Evolutionary conservation across 306 rosid genomes (phyloP).

Genomic region (Mimosa bimucronata): DNA sequence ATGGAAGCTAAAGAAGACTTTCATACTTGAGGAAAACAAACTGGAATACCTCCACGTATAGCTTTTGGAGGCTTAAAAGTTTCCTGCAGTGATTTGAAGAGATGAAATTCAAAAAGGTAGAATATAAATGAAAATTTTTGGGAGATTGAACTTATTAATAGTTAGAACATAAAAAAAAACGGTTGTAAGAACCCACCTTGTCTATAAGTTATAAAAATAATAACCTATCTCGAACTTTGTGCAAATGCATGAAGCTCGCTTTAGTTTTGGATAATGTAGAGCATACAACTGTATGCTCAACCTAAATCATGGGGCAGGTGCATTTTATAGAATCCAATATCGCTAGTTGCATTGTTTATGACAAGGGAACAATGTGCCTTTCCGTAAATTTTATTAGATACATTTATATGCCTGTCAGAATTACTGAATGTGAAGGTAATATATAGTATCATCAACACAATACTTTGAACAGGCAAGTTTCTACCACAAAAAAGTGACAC

Average conservation of each 20-base stretch:
- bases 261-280: background rate
- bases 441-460: background rate
- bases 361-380: background rate
- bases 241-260: background rate
- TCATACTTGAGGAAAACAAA: slow-evolving; percentile 84
- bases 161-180: background rate
- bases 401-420: background rate
- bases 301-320: background rate
- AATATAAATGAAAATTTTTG: background rate
- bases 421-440: background rate
- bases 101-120: slow-evolving; percentile 5
- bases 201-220: background rate
- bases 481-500: background rate
- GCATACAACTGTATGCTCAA: background rate
- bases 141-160: background rate
- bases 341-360: background rate
- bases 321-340: background rate
- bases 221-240: background rate
- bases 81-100: slow-evolving; percentile 51
- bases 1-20: slow-evolving; percentile 28
- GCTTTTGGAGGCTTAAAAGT: slow-evolving; percentile 71
- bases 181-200: background rate
- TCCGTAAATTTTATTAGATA: background rate
- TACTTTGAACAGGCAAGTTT: background rate
- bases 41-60: slow-evolving; percentile 83